phyloP scores from a whole-genome alignment of 1,284 basidiomycete genomes.

The Fomitopsis schrenkii region DNA sequence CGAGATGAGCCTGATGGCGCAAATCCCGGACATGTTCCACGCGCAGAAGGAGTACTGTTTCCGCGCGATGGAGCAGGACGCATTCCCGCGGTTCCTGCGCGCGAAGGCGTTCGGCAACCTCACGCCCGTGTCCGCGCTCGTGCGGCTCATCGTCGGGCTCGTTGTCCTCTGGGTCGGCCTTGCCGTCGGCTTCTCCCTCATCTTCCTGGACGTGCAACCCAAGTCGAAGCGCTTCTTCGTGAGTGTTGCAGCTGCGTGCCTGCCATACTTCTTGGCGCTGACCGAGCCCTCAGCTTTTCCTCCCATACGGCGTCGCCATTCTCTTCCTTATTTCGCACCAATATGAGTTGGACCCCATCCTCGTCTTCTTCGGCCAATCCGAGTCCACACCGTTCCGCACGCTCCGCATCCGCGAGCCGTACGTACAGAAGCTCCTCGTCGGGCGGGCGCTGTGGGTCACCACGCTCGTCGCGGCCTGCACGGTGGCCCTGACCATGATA shows the following conservation, averaged over 20 bases:
- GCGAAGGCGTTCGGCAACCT: conserved; percentile 97
- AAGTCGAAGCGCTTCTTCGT: conserved; percentile 94
- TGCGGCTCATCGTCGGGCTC: conserved; percentile 81
- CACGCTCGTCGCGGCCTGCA: conserved; percentile 64
- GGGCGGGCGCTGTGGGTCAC: conserved; percentile 86
- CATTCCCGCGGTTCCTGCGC: conserved; percentile 94
- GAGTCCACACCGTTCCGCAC: conserved; percentile 93
- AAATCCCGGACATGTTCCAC: conserved; percentile 97
- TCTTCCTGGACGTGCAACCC: conserved; percentile 90
- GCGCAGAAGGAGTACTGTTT: conserved; percentile 97
- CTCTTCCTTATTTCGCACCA: conserved; percentile 91
- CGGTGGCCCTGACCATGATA: conserved; percentile 75
- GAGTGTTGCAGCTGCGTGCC: conserved; percentile 34
- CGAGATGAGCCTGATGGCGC: conserved; percentile 77
- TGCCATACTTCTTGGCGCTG: conserved; percentile 6
- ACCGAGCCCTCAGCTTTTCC: conserved; percentile 67
- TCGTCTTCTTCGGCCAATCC: conserved; percentile 80
- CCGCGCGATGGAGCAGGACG: conserved; percentile 94
- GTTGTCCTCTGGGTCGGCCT: conserved; percentile 91
- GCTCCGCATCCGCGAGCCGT: conserved; percentile 85
- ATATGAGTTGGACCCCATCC: conserved; percentile 94
- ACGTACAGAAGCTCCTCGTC: conserved; percentile 85
- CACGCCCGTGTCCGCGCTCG: conserved; percentile 85
- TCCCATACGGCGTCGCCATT: conserved; percentile 90
- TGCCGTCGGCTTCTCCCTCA: conserved; percentile 84